These are phyloP conservation scores for Fraxinus velutina DNA, from an alignment of 305 asterid genomes.

Conservation along the genomic window DNA sequence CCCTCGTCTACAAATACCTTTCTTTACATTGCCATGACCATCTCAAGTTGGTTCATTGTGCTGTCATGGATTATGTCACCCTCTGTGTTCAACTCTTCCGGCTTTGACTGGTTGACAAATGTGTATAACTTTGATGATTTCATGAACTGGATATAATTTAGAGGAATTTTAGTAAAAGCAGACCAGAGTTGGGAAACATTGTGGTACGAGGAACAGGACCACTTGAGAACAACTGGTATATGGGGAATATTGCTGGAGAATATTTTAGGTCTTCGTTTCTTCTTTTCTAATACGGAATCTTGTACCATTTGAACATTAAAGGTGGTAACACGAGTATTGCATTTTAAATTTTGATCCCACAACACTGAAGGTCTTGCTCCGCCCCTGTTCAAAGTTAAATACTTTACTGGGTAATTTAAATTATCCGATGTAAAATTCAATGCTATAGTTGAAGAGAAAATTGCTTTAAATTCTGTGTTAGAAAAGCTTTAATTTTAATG, in stretches of 20 bases:
- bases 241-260: conserved; percentile 93
- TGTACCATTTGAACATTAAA: conserved; percentile 68
- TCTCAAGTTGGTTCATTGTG: conserved; percentile 93
- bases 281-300: conserved; percentile 90
- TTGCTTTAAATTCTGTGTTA: background rate
- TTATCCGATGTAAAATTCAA: background rate
- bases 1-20: conserved; percentile 44
- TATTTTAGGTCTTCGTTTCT: conserved; percentile 77
- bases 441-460: background rate
- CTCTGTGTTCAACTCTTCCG: conserved; percentile 78
- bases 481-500: background rate
- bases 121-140: conserved; percentile 85
- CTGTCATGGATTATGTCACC: conserved; percentile 90
- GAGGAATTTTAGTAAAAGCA: conserved; percentile 69
- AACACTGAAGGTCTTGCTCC: too few relatives aligned
- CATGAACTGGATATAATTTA: conserved; percentile 77
- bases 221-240: conserved; percentile 81
- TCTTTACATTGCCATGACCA: conserved; percentile 74
- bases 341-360: too few relatives aligned
- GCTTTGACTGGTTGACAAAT: conserved; percentile 92
- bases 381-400: background rate
- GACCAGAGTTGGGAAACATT: conserved; percentile 97
- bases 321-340: conserved; percentile 21
- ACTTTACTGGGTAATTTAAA: background rate
- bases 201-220: conserved; percentile 98